Base-by-base conservation (phyloP, 2,329 filamentous ascomycete genomes). In the Mycosphaerella sp. region DNA sequence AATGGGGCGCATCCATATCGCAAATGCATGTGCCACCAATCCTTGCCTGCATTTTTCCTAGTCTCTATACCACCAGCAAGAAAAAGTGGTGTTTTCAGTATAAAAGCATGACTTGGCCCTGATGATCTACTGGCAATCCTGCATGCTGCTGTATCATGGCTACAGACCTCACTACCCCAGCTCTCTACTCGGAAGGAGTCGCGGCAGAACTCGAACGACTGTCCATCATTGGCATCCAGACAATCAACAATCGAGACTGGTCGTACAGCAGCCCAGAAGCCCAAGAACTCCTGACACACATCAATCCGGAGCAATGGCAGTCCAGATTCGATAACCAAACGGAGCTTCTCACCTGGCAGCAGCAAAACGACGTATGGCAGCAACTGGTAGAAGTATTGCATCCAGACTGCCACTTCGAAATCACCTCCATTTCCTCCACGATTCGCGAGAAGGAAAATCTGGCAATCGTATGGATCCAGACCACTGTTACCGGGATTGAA, bases 231-330 rank as follows among this genome's bases (percentile, higher is more conserved):
- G 49, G 53, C 40, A 49, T 53, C n/a, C 32, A 49, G n/a, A 45
- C 46, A n/a, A 41, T 55, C 34, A 57, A 57, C 47, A 41, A 34
- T 13, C 49, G 49, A 8, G 55, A 57, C 46, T 57, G 53, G 46
- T 44, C 43, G 13, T 57, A 55, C 52, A 39, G 17, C 14, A 48
- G 42, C 35, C n/a, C 44, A 9, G 36, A 49, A 32, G 45, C 52
- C 12, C 45, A 49, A 37, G 52, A 53, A 9, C 52, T 57, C 16
- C 16, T 47, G 12, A 14, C 37, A 3, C 55, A 53, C 30, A 43
- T 57, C 14, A 34, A 54, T 27, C 45, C 55, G 10, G 25, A 41
- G 25, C 41, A 49, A 21, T 55, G 44, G 42, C 42, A 46, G 25
- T 50, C 52, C 2, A 42, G 53, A 14, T 49, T 57, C 13, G 55